Conservation (phyloP, 768 basidiomycete genomes). For the Termitomyces titanicus region DNA sequence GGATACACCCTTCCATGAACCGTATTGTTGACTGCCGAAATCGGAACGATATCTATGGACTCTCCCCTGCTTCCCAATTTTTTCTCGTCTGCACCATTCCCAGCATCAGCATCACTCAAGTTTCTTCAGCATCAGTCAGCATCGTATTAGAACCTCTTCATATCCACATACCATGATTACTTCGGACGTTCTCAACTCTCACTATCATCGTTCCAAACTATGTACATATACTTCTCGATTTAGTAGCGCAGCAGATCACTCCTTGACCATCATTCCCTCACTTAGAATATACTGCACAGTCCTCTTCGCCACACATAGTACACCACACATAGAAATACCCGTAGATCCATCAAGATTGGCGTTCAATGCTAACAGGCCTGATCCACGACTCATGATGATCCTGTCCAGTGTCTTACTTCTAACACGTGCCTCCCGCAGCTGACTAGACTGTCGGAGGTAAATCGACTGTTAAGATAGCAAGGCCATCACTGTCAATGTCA, state of each 20-base stretch:
- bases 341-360: constrained; percentile 4
- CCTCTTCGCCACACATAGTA: neutral
- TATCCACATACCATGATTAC: constrained; percentile 8
- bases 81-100: constrained; percentile 9
- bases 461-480: neutral
- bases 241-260: constrained; percentile 4
- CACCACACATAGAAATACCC: neutral
- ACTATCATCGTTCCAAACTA: constrained; percentile 13
- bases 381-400: neutral
- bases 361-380: neutral
- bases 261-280: constrained; percentile 4
- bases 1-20: constrained; percentile 1
- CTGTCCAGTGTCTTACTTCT: neutral
- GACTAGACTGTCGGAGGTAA: constrained; percentile 3
- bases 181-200: constrained; percentile 8
- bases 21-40: neutral
- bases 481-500: constrained; percentile 10
- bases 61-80: constrained; percentile 7
- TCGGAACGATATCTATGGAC: constrained; percentile 2
- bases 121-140: constrained; percentile 12
- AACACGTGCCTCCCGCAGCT: neutral
- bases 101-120: constrained; percentile 18
- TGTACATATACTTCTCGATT: constrained; percentile 9
- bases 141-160: constrained; percentile 13
- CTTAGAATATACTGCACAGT: constrained; percentile 3